Evolutionary conservation across 805 yeast species (phyloP).

Genomic region (Candida namnaoensis): DNA sequence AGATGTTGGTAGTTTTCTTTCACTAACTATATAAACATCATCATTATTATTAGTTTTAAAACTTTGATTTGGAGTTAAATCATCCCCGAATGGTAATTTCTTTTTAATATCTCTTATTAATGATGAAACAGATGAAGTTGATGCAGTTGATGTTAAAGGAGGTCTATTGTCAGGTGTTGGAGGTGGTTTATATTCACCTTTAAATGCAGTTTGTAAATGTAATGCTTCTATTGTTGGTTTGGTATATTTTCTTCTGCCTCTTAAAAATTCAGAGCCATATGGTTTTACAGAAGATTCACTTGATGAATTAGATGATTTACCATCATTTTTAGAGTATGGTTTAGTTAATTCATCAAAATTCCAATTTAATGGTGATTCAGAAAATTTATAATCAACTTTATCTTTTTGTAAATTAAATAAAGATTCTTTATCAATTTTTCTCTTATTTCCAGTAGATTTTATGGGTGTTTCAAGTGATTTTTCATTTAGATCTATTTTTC

Average conservation of each 20-base stretch:
- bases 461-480: not conserved
- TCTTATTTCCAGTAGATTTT: not conserved
- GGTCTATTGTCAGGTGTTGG: conserved; percentile 8
- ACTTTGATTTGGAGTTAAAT: not conserved
- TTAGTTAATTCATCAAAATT: conserved; percentile 2
- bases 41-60: conserved; percentile 1
- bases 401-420: conserved; percentile 7
- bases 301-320: not conserved
- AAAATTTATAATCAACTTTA: conserved; percentile 9
- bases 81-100: not conserved
- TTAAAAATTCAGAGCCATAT: conserved; percentile 29
- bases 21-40: conserved; percentile 12
- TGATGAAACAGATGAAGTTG: conserved; percentile 4
- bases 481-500: not conserved
- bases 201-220: conserved; percentile 23
- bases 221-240: conserved; percentile 13
- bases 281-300: conserved; percentile 6
- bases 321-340: not conserved
- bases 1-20: conserved; percentile 9
- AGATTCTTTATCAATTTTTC: conserved; percentile 1
- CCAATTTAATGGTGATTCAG: conserved; percentile 15
- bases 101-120: conserved; percentile 12
- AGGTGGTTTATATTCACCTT: conserved; percentile 27
- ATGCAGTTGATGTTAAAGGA: conserved; percentile 17
- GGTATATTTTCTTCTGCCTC: conserved; percentile 10